phyloP scores from a whole-genome alignment of 169 alveolate genomes.

The Cryptosporidium meleagridis region DNA sequence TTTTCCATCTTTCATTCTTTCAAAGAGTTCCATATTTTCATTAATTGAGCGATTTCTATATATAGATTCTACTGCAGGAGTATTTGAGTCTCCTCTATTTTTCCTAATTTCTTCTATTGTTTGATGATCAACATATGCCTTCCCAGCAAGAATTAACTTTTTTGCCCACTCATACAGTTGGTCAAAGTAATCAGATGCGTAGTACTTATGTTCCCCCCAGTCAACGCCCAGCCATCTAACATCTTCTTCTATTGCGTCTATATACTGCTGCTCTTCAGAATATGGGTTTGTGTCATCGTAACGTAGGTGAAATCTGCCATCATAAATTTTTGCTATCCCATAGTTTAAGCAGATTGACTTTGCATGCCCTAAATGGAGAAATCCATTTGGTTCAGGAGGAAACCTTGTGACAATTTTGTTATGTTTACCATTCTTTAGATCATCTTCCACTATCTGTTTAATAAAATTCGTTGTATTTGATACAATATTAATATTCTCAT shows the following conservation, averaged over 20 bases:
- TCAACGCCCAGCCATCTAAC: constrained; percentile 97
- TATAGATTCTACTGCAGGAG: constrained; percentile 91
- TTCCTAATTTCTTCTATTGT: constrained; percentile 91
- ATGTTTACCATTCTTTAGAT: constrained; percentile 82
- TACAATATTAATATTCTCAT: constrained; percentile 23
- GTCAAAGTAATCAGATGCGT: constrained; percentile 98
- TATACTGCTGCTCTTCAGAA: constrained; percentile 95
- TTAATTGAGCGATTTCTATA: constrained; percentile 94
- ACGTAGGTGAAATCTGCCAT: constrained; percentile 95
- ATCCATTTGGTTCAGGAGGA: constrained; percentile 99
- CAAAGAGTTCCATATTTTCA: constrained; percentile 95
- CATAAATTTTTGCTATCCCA: constrained; percentile 92
- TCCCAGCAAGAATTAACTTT: constrained; percentile 93
- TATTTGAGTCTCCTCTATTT: constrained; percentile 89
- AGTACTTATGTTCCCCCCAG: constrained; percentile 92
- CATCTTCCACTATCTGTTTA: constrained; percentile 85
- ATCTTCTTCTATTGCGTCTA: constrained; percentile 92
- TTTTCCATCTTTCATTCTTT: constrained; percentile 94
- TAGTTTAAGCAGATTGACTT: constrained; percentile 97
- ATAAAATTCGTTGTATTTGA: constrained; percentile 81
- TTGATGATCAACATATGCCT: constrained; percentile 98
- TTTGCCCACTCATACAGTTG: constrained; percentile 96
- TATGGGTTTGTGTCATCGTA: constrained; percentile 99
- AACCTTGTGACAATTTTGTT: constrained; percentile 92
- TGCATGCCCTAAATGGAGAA: constrained; percentile 99